Percentiles rank a stretch among this genome's conserved stretches.
Evolutionary conservation across 345 rosid genomes (phyloP).

Genomic region (Camelina neglecta): DNA sequence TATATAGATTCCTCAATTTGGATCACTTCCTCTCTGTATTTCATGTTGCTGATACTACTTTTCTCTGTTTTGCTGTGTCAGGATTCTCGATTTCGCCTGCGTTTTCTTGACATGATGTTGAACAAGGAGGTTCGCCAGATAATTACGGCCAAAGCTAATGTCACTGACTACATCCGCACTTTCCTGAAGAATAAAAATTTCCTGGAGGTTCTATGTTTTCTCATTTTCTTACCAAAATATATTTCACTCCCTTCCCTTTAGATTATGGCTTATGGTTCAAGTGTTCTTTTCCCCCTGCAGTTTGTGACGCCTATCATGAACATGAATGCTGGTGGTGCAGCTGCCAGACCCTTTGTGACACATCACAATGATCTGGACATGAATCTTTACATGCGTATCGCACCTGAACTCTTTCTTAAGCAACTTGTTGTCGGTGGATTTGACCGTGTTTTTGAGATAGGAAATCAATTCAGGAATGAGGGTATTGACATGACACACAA

Average conservation of each 20-base stretch:
- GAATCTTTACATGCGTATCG: slow-evolving; percentile 94
- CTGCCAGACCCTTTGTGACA: slow-evolving; percentile 94
- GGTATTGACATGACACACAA: slow-evolving; percentile 98
- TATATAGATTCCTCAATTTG: background rate
- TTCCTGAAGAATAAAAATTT: slow-evolving; percentile 75
- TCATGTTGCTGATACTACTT: background rate
- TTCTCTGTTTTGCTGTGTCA: slow-evolving; percentile 34
- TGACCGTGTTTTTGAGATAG: slow-evolving; percentile 92
- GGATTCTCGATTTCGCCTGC: slow-evolving; percentile 95
- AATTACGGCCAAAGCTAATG: slow-evolving; percentile 69
- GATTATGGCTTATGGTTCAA: background rate
- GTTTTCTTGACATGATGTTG: slow-evolving; percentile 86
- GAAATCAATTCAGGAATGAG: slow-evolving; percentile 97
- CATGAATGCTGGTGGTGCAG: slow-evolving; percentile 98
- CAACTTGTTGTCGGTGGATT: slow-evolving; percentile 93
- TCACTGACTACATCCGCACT: slow-evolving; percentile 61
- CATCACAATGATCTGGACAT: slow-evolving; percentile 90
- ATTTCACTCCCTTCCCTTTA: background rate
- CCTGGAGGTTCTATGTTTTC: slow-evolving; percentile 62
- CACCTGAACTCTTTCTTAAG: slow-evolving; percentile 92
- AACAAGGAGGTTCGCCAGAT: slow-evolving; percentile 77
- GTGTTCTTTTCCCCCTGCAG: background rate
- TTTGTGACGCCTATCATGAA: slow-evolving; percentile 96
- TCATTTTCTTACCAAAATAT: background rate
- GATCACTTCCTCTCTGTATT: background rate